Evolutionary conservation across 352 stramenopile species (phyloP).

Genomic region (Phytopythium helicoides): DNA sequence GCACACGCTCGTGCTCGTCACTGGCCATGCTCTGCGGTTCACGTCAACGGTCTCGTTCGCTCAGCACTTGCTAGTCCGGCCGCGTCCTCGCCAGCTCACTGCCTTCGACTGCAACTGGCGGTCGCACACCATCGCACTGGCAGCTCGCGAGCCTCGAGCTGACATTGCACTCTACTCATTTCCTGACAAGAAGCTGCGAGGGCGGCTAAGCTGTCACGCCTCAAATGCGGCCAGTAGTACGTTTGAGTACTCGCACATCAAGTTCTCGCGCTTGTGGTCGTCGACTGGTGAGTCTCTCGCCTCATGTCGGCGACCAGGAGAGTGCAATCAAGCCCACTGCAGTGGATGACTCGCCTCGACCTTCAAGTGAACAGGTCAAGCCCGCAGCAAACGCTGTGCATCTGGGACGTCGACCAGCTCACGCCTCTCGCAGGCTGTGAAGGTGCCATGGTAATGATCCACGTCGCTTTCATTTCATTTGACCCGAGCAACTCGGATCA

Average conservation of each 20-base stretch:
- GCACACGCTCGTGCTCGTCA: constrained; percentile 55
- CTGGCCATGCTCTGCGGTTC: constrained; percentile 69
- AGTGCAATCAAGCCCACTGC: constrained; percentile 1
- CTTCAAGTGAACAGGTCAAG: background rate
- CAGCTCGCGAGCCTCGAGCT: constrained; percentile 43
- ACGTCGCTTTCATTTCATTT: constrained; percentile 63
- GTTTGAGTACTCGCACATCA: constrained; percentile 65
- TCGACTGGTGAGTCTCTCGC: constrained; percentile 47
- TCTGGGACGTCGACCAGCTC: constrained; percentile 63
- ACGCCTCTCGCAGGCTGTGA: constrained; percentile 49
- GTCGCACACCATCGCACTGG: constrained; percentile 52
- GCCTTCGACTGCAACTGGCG: constrained; percentile 69
- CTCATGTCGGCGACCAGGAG: background rate
- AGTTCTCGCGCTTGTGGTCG: constrained; percentile 69
- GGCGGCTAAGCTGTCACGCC: constrained; percentile 28
- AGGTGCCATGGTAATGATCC: constrained; percentile 16
- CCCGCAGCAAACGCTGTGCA: constrained; percentile 29
- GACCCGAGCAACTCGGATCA: constrained; percentile 54
- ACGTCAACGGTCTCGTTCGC: constrained; percentile 52
- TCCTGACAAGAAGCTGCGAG: constrained; percentile 71
- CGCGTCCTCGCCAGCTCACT: constrained; percentile 49
- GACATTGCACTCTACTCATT: constrained; percentile 70
- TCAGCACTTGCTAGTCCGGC: constrained; percentile 63
- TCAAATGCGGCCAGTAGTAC: background rate
- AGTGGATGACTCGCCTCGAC: too few relatives aligned